Percentiles rank a stretch among this genome's conserved stretches.
Evolutionary conservation across 345 rosid genomes (phyloP).

Genomic region (Corchorus olitorius): DNA sequence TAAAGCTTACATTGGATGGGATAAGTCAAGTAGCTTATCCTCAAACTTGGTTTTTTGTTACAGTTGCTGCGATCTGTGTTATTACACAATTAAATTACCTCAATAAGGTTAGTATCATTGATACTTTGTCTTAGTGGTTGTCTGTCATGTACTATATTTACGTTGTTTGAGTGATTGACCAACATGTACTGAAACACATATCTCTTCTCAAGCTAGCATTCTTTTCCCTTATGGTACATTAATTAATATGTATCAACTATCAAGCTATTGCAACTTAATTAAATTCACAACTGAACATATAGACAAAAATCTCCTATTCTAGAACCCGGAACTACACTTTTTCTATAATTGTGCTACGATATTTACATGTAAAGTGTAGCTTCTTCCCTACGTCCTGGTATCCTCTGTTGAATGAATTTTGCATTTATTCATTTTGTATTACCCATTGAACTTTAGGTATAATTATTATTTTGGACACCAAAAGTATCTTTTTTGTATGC

Average conservation of each 20-base stretch:
- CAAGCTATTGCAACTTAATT: not conserved
- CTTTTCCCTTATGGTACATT: not conserved
- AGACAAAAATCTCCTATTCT: not conserved
- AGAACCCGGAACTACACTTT: not conserved
- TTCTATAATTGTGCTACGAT: not conserved
- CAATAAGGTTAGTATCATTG: conserved; percentile 59
- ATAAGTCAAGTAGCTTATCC: conserved; percentile 75
- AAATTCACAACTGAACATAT: not conserved
- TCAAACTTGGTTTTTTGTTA: conserved; percentile 88
- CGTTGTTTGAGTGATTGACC: not conserved
- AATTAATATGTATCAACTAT: not conserved
- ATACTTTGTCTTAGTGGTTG: conserved; percentile 1
- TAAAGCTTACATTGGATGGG: conserved; percentile 87
- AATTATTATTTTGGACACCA: not conserved
- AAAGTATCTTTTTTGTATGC: not conserved
- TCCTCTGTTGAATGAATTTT: not conserved
- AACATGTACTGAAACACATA: not conserved
- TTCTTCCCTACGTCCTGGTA: not conserved
- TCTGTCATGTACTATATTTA: not conserved
- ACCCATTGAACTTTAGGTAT: not conserved
- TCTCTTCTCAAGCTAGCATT: conserved; percentile 1
- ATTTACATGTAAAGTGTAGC: not conserved
- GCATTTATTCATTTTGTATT: not conserved
- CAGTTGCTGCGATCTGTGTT: conserved; percentile 85
- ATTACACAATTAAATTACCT: conserved; percentile 85